These are phyloP conservation scores for Triticum urartu DNA, from an alignment of 176 grass and related monocot genomes.

Conservation along the genomic window DNA sequence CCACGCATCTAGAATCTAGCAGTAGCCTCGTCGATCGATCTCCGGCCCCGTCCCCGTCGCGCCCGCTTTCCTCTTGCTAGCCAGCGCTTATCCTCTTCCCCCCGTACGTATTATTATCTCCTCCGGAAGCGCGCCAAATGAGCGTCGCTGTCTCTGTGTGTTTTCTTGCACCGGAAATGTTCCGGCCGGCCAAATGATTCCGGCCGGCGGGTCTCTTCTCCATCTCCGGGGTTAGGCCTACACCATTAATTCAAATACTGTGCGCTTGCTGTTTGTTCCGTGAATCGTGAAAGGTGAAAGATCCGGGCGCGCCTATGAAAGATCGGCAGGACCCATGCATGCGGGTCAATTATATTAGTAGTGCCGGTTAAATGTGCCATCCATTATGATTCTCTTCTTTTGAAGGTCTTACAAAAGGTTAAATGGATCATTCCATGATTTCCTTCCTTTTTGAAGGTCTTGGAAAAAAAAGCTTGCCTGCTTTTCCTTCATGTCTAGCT, in stretches of 20 bases:
- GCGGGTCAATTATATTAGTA: neutral
- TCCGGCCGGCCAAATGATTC: slow-evolving; percentile 25
- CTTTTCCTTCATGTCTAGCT: neutral
- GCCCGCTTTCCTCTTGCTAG: neutral
- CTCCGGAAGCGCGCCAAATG: neutral
- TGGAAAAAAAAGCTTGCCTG: neutral
- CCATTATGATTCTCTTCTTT: no score
- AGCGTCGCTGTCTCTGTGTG: slow-evolving; percentile 14
- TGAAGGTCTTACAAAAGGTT: no score
- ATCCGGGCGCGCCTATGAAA: neutral
- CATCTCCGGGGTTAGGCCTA: neutral
- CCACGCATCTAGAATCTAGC: slow-evolving; percentile 16
- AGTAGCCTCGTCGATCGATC: neutral
- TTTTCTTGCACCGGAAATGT: slow-evolving; percentile 4
- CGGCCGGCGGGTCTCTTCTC: neutral
- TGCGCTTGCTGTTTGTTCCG: neutral
- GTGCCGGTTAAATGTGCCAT: neutral
- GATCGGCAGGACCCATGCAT: neutral
- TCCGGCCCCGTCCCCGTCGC: neutral
- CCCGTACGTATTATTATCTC: no score
- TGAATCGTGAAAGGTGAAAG: neutral
- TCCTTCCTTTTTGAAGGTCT: neutral
- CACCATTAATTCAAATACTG: no score
- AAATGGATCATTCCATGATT: no score
- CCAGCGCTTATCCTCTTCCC: neutral